Evolutionary conservation across 2,329 filamentous ascomycete genomes (phyloP).

Genomic region (Lasiodiplodia gonubiensis): DNA sequence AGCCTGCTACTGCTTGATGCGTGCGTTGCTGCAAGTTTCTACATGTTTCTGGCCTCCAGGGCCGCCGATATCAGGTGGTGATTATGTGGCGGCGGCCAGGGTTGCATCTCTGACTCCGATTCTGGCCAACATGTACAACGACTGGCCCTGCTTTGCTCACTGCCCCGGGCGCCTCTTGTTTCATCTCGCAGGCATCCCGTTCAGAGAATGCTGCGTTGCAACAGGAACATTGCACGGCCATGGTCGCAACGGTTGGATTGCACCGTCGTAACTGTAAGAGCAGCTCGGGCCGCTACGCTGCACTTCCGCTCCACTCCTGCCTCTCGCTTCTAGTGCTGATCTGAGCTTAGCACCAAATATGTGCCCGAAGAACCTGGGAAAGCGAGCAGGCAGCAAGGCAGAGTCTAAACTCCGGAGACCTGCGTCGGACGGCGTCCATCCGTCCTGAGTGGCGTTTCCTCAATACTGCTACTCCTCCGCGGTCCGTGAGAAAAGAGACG

Average conservation of each 20-base stretch:
- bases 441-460: conserved; percentile 6
- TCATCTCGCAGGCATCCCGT: neutral
- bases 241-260: conserved; percentile 1
- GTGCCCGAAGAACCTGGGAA: neutral
- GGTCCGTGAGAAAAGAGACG: too few relatives aligned
- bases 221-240: neutral
- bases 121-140: neutral
- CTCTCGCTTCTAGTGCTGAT: conserved; percentile 13
- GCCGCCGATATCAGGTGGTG: conserved; percentile 20
- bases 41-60: neutral
- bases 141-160: neutral
- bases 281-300: neutral
- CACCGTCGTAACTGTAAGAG: neutral
- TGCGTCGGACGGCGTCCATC: conserved; percentile 7
- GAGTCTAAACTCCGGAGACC: neutral
- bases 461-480: neutral
- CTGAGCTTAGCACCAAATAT: conserved; percentile 9
- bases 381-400: neutral
- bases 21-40: neutral
- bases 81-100: conserved; percentile 22
- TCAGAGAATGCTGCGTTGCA: neutral
- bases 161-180: neutral
- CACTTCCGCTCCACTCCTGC: neutral
- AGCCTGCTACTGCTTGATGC: neutral
- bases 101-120: neutral